These are phyloP conservation scores for Fusarium domesticum DNA, from an alignment of 2,329 filamentous ascomycete species.

Conservation along the genomic window DNA sequence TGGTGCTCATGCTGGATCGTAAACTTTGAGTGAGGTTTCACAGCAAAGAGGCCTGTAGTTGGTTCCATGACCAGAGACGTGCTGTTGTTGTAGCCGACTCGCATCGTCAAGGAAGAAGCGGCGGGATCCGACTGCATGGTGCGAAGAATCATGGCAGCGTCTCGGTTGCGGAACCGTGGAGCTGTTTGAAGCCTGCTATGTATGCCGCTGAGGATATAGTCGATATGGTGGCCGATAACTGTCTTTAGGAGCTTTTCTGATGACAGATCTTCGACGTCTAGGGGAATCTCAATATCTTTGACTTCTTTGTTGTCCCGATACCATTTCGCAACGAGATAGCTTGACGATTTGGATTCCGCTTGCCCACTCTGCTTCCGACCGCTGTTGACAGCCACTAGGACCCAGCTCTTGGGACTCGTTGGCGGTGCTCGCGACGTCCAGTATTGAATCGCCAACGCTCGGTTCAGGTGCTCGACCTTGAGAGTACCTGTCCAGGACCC, in stretches of 20 bases:
- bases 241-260: constrained; percentile 70
- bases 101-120: constrained; percentile 65
- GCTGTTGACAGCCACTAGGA: constrained; percentile 79
- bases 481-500: constrained; percentile 76
- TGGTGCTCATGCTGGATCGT: constrained; percentile 58
- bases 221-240: constrained; percentile 72
- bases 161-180: constrained; percentile 58
- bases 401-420: constrained; percentile 75
- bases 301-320: constrained; percentile 79
- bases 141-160: constrained; percentile 56
- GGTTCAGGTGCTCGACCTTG: constrained; percentile 73
- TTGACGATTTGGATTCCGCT: constrained; percentile 45
- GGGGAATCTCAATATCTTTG: constrained; percentile 60
- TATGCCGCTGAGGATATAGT: constrained; percentile 66
- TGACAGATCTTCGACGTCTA: constrained; percentile 67
- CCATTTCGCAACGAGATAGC: constrained; percentile 68
- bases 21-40: constrained; percentile 62
- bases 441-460: constrained; percentile 85
- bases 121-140: constrained; percentile 61
- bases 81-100: constrained; percentile 61
- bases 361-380: constrained; percentile 48
- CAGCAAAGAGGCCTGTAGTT: constrained; percentile 70
- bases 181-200: constrained; percentile 57
- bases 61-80: constrained; percentile 69
- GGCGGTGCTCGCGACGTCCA: constrained; percentile 62